phyloP scores from a whole-genome alignment of 2,329 filamentous ascomycete genomes.

The Pseudogymnoascus sp. region DNA sequence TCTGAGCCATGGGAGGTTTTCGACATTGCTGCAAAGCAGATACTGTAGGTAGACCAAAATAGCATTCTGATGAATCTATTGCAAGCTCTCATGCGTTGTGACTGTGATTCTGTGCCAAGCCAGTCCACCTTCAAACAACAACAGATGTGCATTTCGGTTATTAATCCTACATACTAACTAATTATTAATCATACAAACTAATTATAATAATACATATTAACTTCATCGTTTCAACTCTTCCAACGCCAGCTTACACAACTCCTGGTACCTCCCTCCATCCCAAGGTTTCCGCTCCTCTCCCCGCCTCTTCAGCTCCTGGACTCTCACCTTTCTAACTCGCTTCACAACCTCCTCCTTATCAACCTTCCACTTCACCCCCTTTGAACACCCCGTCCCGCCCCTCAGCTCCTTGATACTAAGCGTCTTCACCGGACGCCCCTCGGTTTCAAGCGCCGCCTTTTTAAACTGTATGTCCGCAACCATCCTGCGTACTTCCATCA shows the following conservation, averaged over 20 bases:
- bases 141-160: neutral
- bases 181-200: neutral
- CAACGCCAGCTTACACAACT: slow-evolving; percentile 2
- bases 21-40: slow-evolving; percentile 2
- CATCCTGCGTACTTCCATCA: neutral
- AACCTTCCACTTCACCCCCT: neutral
- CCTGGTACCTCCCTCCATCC: neutral
- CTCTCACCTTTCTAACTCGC: neutral
- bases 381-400: neutral
- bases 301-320: neutral
- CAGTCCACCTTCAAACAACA: neutral
- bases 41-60: slow-evolving; percentile 7
- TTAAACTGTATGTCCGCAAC: neutral
- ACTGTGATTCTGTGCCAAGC: neutral
- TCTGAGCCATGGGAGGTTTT: slow-evolving; percentile 3
- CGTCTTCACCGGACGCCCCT: neutral
- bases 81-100: neutral
- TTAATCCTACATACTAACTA: neutral
- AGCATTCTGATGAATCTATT: slow-evolving; percentile 7
- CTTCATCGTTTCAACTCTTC: neutral
- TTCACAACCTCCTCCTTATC: neutral
- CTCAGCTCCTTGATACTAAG: neutral
- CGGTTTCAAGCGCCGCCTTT: neutral
- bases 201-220: neutral
- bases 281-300: neutral